Percentiles rank a stretch among this genome's conserved stretches.
phyloP scores from a whole-genome alignment of 495 filamentous ascomycete species.

The Penicillium atrosanguineum region DNA sequence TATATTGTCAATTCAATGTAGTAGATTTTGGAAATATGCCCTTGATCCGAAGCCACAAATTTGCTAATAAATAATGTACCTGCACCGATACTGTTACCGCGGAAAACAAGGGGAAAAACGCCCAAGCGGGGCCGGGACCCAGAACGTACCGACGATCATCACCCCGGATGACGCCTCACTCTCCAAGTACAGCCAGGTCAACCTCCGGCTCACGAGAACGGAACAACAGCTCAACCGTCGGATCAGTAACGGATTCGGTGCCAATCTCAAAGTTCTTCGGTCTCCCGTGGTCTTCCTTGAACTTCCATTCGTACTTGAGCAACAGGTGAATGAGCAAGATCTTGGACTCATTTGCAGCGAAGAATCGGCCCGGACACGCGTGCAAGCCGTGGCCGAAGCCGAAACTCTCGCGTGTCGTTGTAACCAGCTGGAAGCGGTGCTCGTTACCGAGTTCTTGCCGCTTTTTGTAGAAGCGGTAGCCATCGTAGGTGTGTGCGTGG shows the following conservation, averaged over 20 bases:
- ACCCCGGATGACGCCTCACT: constrained; percentile 1
- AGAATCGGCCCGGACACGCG: constrained; percentile 55
- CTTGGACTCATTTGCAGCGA: constrained; percentile 50
- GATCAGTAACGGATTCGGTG: constrained; percentile 28
- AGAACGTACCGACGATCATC: background rate
- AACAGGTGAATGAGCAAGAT: constrained; percentile 44
- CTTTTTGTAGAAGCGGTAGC: constrained; percentile 45
- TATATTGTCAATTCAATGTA: background rate
- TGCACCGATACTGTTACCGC: background rate
- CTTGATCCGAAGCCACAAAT: no score
- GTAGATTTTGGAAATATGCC: no score
- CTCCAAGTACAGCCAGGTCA: constrained; percentile 26
- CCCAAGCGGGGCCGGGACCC: background rate
- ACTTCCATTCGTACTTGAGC: constrained; percentile 54
- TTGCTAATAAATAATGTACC: background rate
- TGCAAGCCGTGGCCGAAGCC: constrained; percentile 51
- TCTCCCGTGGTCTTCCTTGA: constrained; percentile 21
- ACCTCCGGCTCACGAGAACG: constrained; percentile 27
- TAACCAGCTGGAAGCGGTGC: constrained; percentile 42
- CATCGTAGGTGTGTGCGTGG: constrained; percentile 43
- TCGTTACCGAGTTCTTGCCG: constrained; percentile 43
- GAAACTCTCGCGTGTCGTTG: constrained; percentile 41
- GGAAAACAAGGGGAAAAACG: background rate
- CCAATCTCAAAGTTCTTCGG: constrained; percentile 28
- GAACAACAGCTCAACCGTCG: constrained; percentile 30